These are phyloP conservation scores for Quercus phellos DNA, from an alignment of 331 rosid species.

Conservation along the genomic window DNA sequence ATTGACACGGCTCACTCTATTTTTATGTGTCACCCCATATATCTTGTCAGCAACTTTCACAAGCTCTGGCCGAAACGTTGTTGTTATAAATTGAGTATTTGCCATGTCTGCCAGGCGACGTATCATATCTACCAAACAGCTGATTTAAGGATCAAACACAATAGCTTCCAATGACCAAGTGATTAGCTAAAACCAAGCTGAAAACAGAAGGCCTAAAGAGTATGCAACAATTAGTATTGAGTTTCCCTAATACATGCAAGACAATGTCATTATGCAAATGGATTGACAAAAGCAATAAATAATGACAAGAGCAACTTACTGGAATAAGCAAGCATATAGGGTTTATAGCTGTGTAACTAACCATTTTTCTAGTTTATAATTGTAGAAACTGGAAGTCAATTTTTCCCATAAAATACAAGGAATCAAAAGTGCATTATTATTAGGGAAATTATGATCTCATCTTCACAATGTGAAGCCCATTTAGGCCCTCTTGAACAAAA, in stretches of 20 bases:
- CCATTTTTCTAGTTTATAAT: not conserved
- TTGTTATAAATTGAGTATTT: constrained; percentile 87
- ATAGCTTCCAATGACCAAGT: constrained; percentile 12
- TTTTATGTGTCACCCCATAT: constrained; percentile 84
- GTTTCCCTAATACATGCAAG: not conserved
- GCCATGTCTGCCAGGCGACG: constrained; percentile 84
- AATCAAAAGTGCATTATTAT: not conserved
- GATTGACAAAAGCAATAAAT: not conserved
- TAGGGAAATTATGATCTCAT: not conserved
- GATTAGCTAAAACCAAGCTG: not conserved
- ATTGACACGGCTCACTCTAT: constrained; percentile 87
- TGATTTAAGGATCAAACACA: constrained; percentile 38
- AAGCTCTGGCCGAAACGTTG: constrained; percentile 91
- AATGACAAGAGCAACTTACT: not conserved
- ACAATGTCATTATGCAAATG: not conserved
- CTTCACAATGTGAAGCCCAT: not conserved
- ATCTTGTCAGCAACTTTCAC: constrained; percentile 94
- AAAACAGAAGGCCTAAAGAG: not conserved
- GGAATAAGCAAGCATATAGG: not conserved
- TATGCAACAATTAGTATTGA: not conserved
- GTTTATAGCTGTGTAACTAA: not conserved
- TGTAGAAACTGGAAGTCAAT: not conserved
- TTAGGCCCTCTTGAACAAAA: too few relatives aligned
- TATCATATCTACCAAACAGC: constrained; percentile 66
- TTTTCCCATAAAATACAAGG: not conserved